These are phyloP conservation scores for Meyerozyma athensensis DNA, from an alignment of 1,139 yeast species.

Conservation along the genomic window DNA sequence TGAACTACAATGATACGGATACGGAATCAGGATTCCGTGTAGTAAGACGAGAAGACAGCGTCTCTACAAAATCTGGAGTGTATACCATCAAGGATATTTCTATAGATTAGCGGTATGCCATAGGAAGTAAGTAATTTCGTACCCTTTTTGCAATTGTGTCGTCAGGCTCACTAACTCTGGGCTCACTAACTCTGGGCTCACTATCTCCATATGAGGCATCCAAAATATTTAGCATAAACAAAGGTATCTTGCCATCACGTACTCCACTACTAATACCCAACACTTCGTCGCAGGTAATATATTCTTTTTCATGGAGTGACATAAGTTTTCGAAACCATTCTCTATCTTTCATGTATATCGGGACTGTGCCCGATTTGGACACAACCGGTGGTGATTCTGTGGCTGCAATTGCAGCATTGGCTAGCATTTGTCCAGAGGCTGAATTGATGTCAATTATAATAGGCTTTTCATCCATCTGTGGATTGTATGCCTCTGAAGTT, in stretches of 20 bases:
- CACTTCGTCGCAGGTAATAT: slow-evolving; percentile 29
- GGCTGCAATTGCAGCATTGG: slow-evolving; percentile 33
- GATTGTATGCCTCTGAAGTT: slow-evolving; percentile 14
- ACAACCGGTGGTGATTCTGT: slow-evolving; percentile 29
- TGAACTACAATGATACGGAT: neutral
- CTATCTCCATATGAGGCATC: slow-evolving; percentile 27
- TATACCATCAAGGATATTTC: neutral
- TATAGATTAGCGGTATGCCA: slow-evolving; percentile 20
- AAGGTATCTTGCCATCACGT: slow-evolving; percentile 36
- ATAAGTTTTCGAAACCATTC: slow-evolving; percentile 37
- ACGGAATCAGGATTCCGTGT: neutral
- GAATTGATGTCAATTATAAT: slow-evolving; percentile 12
- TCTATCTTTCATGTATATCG: slow-evolving; percentile 35
- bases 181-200: slow-evolving; percentile 8
- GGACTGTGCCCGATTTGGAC: slow-evolving; percentile 20
- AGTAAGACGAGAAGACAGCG: slow-evolving; percentile 4
- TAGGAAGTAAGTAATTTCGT: slow-evolving; percentile 35
- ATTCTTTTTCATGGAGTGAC: slow-evolving; percentile 25
- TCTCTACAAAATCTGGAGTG: slow-evolving; percentile 2
- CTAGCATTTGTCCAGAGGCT: slow-evolving; percentile 32
- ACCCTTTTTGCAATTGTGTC: slow-evolving; percentile 32
- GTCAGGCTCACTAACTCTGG: slow-evolving; percentile 19
- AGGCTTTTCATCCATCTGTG: slow-evolving; percentile 9
- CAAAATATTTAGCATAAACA: slow-evolving; percentile 35
- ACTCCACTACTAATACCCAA: slow-evolving; percentile 36